Evolutionary conservation across 2,329 filamentous ascomycete species (phyloP).

Genomic region (Geosmithia putterillii): DNA sequence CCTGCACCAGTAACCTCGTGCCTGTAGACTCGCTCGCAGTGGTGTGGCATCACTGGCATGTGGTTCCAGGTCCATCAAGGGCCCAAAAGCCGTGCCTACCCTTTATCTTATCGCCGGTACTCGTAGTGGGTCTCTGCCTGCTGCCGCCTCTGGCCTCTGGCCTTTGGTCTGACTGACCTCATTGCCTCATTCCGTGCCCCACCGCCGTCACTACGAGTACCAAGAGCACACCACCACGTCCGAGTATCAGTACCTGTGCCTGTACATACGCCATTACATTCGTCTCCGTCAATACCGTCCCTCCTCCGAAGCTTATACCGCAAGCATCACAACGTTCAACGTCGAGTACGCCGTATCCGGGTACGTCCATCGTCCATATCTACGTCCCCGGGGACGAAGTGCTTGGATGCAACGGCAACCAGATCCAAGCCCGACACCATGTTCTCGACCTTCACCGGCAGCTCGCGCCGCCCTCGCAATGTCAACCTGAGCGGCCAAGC

Average conservation of each 20-base stretch:
- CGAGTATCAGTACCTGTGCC: not conserved
- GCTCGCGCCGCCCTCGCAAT: constrained; percentile 72
- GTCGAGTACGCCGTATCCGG: not conserved
- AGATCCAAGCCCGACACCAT: constrained; percentile 31
- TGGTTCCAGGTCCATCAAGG: too few species aligned
- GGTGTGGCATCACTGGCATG: too few species aligned
- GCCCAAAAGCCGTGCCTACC: too few species aligned
- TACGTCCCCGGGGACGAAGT: not conserved
- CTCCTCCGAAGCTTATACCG: not conserved
- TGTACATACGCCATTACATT: not conserved
- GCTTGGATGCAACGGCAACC: not conserved
- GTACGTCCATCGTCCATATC: not conserved
- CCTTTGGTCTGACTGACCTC: not conserved
- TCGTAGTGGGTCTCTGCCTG: not conserved
- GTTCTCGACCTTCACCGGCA: constrained; percentile 89
- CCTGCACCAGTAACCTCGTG: too few species aligned
- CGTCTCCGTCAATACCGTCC: not conserved
- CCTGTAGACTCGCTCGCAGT: too few species aligned
- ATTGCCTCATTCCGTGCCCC: not conserved
- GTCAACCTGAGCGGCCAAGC: constrained; percentile 86
- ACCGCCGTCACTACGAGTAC: not conserved
- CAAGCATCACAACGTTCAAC: not conserved
- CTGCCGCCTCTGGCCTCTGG: not conserved
- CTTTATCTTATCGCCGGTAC: not conserved
- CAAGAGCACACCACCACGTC: not conserved